Evolutionary conservation across 2,329 filamentous ascomycete genomes (phyloP).

Genomic region (Tolypocladium tropicale): DNA sequence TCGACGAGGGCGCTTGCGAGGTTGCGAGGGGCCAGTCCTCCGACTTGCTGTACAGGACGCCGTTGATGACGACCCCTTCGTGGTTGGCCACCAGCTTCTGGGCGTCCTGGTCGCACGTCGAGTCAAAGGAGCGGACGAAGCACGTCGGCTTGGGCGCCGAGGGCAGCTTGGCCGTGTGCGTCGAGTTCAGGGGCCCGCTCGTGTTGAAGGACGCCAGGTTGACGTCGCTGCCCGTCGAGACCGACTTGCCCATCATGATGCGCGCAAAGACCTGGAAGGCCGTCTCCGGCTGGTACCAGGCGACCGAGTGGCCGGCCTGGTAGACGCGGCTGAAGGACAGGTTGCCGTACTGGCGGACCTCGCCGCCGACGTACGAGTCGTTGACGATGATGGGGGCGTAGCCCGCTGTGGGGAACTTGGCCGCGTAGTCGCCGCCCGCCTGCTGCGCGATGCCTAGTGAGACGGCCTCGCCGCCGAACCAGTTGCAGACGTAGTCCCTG

Average conservation of each 20-base stretch:
- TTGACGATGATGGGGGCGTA: conserved; percentile 66
- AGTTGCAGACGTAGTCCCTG: conserved; percentile 54
- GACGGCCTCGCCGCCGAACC: conserved; percentile 65
- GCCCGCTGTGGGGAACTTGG: conserved; percentile 52
- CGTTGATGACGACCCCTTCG: conserved; percentile 49
- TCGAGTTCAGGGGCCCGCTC: conserved; percentile 46
- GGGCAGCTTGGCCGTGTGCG: conserved; percentile 42
- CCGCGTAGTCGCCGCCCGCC: conserved; percentile 34
- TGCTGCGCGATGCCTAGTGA: conserved; percentile 50
- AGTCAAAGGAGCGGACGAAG: conserved; percentile 42
- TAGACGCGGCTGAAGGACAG: conserved; percentile 58
- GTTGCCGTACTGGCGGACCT: conserved; percentile 68
- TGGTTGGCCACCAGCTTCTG: conserved; percentile 36
- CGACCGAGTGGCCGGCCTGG: conserved; percentile 54
- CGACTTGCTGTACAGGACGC: conserved; percentile 37
- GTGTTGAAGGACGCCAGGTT: conserved; percentile 44
- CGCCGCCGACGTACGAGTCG: conserved; percentile 56
- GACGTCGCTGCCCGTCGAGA: conserved; percentile 44
- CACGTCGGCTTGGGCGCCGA: conserved; percentile 42
- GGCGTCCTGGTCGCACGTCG: conserved; percentile 40
- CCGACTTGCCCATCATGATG: conserved; percentile 43
- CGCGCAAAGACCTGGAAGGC: conserved; percentile 50
- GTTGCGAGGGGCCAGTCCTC: conserved; percentile 31
- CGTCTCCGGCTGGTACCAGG: conserved; percentile 51
- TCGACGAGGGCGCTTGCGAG: conserved; percentile 10